phyloP scores from a whole-genome alignment of 2,329 filamentous ascomycete species.

The Sporothrix schenckii region DNA sequence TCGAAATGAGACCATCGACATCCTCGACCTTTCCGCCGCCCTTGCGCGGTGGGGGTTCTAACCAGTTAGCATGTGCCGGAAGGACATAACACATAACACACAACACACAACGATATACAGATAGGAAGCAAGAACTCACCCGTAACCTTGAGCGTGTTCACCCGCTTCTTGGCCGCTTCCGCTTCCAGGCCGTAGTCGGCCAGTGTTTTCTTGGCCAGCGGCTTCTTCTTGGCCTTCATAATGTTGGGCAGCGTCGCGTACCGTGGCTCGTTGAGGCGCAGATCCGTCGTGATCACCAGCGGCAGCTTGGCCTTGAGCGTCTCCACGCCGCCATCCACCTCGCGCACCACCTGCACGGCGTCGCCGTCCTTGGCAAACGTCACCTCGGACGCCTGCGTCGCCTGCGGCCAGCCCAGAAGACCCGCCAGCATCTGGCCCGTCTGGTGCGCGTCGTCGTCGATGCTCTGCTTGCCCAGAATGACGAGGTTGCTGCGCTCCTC shows the following conservation, averaged over 20 bases:
- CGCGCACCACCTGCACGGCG: slow-evolving; percentile 75
- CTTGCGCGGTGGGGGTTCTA: slow-evolving; percentile 83
- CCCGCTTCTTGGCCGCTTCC: slow-evolving; percentile 69
- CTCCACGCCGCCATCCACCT: slow-evolving; percentile 95
- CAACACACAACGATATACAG: slow-evolving; percentile 2
- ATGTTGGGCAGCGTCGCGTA: slow-evolving; percentile 97
- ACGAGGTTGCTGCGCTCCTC: slow-evolving; percentile 89
- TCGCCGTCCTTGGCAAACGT: slow-evolving; percentile 73
- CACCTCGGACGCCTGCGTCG: slow-evolving; percentile 87
- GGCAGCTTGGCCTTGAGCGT: slow-evolving; percentile 84
- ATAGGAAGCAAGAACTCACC: slow-evolving; percentile 56
- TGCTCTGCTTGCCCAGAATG: slow-evolving; percentile 94
- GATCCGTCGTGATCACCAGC: slow-evolving; percentile 91
- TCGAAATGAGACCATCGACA: slow-evolving; percentile 89
- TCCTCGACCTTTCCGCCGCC: slow-evolving; percentile 97
- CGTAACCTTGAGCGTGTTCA: slow-evolving; percentile 89
- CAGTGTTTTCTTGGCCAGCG: slow-evolving; percentile 86
- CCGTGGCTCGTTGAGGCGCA: slow-evolving; percentile 90
- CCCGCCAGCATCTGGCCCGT: slow-evolving; percentile 98
- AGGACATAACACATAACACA: too few relatives aligned
- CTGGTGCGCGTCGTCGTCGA: slow-evolving; percentile 94
- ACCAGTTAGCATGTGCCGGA: slow-evolving; percentile 26
- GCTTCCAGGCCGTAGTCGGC: slow-evolving; percentile 78
- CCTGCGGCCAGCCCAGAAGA: slow-evolving; percentile 88
- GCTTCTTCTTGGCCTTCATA: slow-evolving; percentile 99